Percentiles rank a stretch among this genome's conserved stretches.
Conservation (phyloP, 805 yeast species). For the Metschnikowia similis region DNA sequence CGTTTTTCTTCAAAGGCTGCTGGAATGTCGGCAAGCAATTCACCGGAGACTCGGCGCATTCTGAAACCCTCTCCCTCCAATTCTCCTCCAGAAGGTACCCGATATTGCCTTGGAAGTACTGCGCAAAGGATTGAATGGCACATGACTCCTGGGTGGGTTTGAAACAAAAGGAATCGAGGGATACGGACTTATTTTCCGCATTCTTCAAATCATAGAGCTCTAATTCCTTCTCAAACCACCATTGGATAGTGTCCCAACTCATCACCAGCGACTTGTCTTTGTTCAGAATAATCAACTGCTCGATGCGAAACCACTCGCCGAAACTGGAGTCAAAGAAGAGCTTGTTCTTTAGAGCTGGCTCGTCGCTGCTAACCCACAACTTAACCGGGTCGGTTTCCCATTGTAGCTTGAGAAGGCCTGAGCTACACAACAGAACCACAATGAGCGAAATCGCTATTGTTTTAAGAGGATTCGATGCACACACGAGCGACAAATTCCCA, state of each 20-base stretch:
- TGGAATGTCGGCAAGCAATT: conserved; percentile 86
- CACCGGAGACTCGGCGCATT: conserved; percentile 79
- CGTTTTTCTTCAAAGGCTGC: conserved; percentile 74
- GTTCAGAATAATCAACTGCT: conserved; percentile 64
- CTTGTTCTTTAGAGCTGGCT: conserved; percentile 66
- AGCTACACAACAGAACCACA: conserved; percentile 43
- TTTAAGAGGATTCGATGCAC: conserved; percentile 55
- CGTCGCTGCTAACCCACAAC: conserved; percentile 83
- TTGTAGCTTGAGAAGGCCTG: conserved; percentile 48
- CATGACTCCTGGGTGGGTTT: conserved; percentile 79
- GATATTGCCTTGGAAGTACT: conserved; percentile 72
- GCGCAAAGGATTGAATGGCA: conserved; percentile 83
- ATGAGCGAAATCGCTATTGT: conserved; percentile 22
- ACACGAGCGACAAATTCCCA: conserved; percentile 48
- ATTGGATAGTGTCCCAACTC: conserved; percentile 61
- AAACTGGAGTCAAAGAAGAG: conserved; percentile 70
- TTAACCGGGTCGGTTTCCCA: conserved; percentile 78
- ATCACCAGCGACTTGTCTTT: conserved; percentile 56
- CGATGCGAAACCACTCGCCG: conserved; percentile 89
- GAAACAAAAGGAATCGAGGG: conserved; percentile 68
- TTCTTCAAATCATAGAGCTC: conserved; percentile 34
- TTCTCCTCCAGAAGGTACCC: conserved; percentile 41
- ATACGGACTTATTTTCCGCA: conserved; percentile 21
- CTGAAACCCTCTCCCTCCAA: conserved; percentile 54
- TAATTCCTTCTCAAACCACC: conserved; percentile 86